Percentiles rank a stretch among this genome's conserved stretches.
Evolutionary conservation across 129 eudicot genomes (phyloP).

Genomic region (Arctium lappa): DNA sequence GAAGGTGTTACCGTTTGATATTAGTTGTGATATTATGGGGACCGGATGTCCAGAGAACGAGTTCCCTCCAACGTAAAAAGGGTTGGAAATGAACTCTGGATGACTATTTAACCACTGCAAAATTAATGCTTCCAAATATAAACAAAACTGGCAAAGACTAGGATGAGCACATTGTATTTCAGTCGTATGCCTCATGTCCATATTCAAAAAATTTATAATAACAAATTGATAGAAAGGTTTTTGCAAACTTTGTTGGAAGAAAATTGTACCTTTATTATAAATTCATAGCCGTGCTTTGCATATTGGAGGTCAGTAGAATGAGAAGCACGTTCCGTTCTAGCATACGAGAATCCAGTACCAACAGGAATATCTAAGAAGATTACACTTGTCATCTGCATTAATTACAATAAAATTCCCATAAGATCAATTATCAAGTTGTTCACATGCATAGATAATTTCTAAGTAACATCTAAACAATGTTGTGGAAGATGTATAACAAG

Average conservation of each 20-base stretch:
- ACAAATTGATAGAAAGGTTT: not conserved
- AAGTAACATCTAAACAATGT: not conserved
- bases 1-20: constrained; percentile 25
- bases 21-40: constrained; percentile 28
- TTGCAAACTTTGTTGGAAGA: not conserved
- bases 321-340: not conserved
- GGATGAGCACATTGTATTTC: not conserved
- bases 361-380: not conserved
- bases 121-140: not conserved
- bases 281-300: not conserved
- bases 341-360: not conserved
- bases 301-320: not conserved
- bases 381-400: not conserved
- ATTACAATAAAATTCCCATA: not conserved
- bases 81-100: constrained; percentile 34
- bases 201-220: not conserved
- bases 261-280: not conserved
- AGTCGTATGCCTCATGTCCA: not conserved
- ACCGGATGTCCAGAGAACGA: constrained; percentile 38
- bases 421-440: not conserved
- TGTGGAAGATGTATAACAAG: no score
- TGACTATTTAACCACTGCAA: constrained; percentile 43
- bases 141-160: not conserved
- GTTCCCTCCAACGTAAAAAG: constrained; percentile 50
- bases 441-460: not conserved